Conservation (phyloP, 257 asterid genomes). For the Leptodermis oblonga region DNA sequence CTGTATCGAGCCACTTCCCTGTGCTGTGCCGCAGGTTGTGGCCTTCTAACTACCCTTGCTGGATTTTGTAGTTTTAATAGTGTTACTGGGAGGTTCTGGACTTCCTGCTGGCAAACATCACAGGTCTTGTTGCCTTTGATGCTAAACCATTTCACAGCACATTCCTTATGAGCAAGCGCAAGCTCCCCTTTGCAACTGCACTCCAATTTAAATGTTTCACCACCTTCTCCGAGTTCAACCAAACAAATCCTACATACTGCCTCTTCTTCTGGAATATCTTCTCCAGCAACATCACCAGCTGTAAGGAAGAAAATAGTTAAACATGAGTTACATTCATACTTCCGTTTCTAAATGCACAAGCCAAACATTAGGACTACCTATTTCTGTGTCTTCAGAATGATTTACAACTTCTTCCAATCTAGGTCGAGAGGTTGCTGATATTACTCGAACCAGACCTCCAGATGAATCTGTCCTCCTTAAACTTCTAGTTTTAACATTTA, state of each 20-base stretch:
- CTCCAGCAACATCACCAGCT: conserved; percentile 52
- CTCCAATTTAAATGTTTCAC: conserved; percentile 92
- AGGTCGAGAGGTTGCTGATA: conserved; percentile 50
- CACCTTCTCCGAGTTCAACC: conserved; percentile 88
- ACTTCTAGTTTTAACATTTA: conserved; percentile 64
- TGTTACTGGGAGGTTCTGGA: conserved; percentile 83
- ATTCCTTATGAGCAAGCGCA: conserved; percentile 93
- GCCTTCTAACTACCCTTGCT: conserved; percentile 49
- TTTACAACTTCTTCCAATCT: conserved; percentile 41
- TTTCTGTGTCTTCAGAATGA: conserved; percentile 42
- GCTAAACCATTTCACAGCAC: conserved; percentile 93
- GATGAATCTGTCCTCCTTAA: conserved; percentile 67
- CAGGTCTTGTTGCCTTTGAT: conserved; percentile 92
- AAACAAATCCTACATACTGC: conserved; percentile 97
- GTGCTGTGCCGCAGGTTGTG: conserved; percentile 45
- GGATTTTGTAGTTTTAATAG: conserved; percentile 72
- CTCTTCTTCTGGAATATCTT: conserved; percentile 98
- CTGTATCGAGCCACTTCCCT: conserved; percentile 62
- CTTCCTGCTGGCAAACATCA: conserved; percentile 91
- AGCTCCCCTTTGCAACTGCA: conserved; percentile 99
- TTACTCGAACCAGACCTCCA: conserved; percentile 77
- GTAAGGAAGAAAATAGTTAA: conserved; percentile 14
- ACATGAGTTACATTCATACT: background rate
- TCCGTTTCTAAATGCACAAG: background rate
- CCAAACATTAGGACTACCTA: conserved; percentile 32